Evolutionary conservation across 192 early-diverging fungal species (phyloP), one percentile per base, ranked within the genome.

Genomic region (Umbelopsis vinacea): DNA sequence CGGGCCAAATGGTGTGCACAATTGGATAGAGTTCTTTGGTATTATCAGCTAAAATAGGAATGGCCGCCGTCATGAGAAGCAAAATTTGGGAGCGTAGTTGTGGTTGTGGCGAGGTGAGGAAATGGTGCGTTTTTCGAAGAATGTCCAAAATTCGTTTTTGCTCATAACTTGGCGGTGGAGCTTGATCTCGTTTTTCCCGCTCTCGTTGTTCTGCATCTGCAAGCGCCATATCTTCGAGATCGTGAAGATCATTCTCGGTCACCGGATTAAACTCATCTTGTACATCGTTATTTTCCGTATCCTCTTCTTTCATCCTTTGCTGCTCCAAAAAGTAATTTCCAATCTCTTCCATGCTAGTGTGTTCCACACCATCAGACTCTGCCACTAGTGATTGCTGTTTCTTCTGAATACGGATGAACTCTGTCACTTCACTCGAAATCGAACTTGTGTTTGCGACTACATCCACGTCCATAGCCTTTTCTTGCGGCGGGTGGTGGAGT

Each of bases 1-100:
- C 73, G 0, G 84, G 84, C 87, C 87, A 89, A 19, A 84, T 68
- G 6, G 63, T 72, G 67, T 87, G 76, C 3, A 89, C 71, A 2
- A 85, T 74, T 29, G 82, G 79, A 54, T 84, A 76, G 26, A 89
- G 47, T 26, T 89, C 79, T 9, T 67, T 38, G 2, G 83, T 72
- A 11, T 73, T 74, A 8, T 76, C 70, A 11, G 75, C 67, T 5
- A 89, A 57, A 4, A 84, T 76, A 52, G 79, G 66, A 26, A 83
- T 71, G 2, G 82, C 72, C 3, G 66, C 50, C 8, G 76, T 73
- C 17, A 85, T 80, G 2, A 77, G 46, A 15, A 76, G 72, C 19
- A 89, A 57, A 11, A 84, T 81, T 21, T 82, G 66, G 0, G 79
- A 71, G 23, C 81, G 79, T 33, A 89, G 68, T 12, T 80, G 81